Percentiles rank a stretch among this genome's conserved stretches.
Conservation (phyloP, 2,329 filamentous ascomycete species). For the Calycina herbarum region DNA sequence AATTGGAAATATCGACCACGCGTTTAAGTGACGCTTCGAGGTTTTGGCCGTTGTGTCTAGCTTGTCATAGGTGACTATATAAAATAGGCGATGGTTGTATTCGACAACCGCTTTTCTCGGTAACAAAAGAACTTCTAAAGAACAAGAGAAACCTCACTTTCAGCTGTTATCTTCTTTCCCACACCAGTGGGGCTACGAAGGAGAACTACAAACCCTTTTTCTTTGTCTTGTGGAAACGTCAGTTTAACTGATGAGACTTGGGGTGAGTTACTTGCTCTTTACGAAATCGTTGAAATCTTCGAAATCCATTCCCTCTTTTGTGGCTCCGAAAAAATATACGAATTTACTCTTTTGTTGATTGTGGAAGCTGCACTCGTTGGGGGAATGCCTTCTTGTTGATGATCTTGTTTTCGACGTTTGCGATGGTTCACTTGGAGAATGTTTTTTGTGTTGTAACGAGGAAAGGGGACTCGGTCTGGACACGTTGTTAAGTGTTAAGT, state of each 20-base stretch:
- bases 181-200: slow-evolving; percentile 23
- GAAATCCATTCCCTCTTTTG: background rate
- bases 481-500: background rate
- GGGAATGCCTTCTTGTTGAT: slow-evolving; percentile 6
- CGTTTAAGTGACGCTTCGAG: slow-evolving; percentile 4
- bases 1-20: slow-evolving; percentile 74
- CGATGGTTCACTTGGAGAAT: background rate
- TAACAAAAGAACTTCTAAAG: background rate
- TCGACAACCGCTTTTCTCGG: slow-evolving; percentile 2
- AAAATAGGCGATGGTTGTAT: slow-evolving; percentile 19
- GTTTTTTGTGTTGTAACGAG: slow-evolving; percentile 4
- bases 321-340: background rate
- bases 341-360: slow-evolving; percentile 1
- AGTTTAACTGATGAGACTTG: background rate
- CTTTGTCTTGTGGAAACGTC: slow-evolving; percentile 18
- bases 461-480: slow-evolving; percentile 4
- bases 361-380: slow-evolving; percentile 5
- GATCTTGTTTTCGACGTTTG: slow-evolving; percentile 2
- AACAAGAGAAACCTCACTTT: background rate
- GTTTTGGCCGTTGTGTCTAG: slow-evolving; percentile 42
- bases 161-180: slow-evolving; percentile 41
- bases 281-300: slow-evolving; percentile 5
- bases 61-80: slow-evolving; percentile 44
- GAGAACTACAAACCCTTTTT: slow-evolving; percentile 23
- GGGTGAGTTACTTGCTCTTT: background rate